Evolutionary conservation across 2,329 filamentous ascomycete species (phyloP), one percentile per base, ranked within the genome.

Genomic region (Geosmithia putterillii): DNA sequence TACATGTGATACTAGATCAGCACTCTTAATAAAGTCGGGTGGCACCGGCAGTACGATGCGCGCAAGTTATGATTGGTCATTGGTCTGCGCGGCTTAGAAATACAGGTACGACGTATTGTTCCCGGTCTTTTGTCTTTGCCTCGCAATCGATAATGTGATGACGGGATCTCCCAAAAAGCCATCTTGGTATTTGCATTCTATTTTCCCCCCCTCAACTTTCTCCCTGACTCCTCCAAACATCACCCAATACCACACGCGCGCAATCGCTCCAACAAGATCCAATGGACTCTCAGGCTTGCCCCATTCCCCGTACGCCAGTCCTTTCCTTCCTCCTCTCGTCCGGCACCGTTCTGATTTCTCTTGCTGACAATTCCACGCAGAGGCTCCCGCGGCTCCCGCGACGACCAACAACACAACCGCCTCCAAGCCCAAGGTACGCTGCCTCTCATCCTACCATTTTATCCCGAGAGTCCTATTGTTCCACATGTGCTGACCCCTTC

Each of bases 371-470:
- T 22, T 17, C 12, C 17, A 14, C 20, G 2, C 37, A 44, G 37
- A 40, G 21, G 42, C 42, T 40, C 25, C 42, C 38, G 28, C 42
- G 12, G 20, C 42, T 7, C 36, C 36, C 38, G 35, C 41, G n/a
- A 25, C 40, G 6, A 28, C 42, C 23, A 35, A 23, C 14, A 32
- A 38, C 5, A 35, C 25, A 4, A 23, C 22, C 5, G 25, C 22
- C 19, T 44, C 42, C 38, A 45, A 42, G 44, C 44, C 44, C 44
- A 45, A 45, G 44, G 44, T 45, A 14, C 40, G 44, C 21, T 35
- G 20, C 34, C 14, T 17, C 17, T 38, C 34, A 6, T 38, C 36
- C 18, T 20, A 14, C 17, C 23, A 3, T 18, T 32, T 23, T 18
- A 8, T 22, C 25, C 34, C 34, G 34, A 32, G 28, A 32, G 15